Evolutionary conservation across 2,329 filamentous ascomycete genomes (phyloP).

Genomic region (Aspergillus glaucus): DNA sequence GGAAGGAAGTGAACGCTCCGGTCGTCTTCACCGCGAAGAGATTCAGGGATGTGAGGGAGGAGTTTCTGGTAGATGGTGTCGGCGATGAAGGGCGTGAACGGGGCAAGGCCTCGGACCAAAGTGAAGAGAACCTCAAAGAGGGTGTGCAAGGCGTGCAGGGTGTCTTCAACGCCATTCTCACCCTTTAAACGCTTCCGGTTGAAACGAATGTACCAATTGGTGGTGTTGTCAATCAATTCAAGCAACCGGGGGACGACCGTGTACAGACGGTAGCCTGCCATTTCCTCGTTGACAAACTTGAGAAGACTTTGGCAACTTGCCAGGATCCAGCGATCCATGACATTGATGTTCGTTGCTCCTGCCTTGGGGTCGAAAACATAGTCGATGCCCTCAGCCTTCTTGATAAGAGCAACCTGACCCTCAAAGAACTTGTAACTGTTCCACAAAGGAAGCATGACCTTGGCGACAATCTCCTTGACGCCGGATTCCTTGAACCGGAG

Average conservation of each 20-base stretch:
- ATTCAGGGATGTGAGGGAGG: conserved; percentile 71
- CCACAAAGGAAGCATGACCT: conserved; percentile 85
- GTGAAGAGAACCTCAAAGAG: conserved; percentile 92
- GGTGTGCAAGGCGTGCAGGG: conserved; percentile 83
- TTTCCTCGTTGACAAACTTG: conserved; percentile 87
- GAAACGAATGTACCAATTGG: conserved; percentile 98
- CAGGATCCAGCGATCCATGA: conserved; percentile 95
- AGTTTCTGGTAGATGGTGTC: conserved; percentile 89
- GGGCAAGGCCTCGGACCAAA: conserved; percentile 77
- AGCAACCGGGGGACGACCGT: conserved; percentile 85
- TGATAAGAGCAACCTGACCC: conserved; percentile 75
- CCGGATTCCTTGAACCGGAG: conserved; percentile 85
- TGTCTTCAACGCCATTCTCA: conserved; percentile 78
- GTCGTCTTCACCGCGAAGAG: conserved; percentile 62
- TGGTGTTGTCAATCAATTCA: conserved; percentile 82
- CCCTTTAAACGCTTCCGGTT: conserved; percentile 89
- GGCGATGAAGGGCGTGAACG: conserved; percentile 92
- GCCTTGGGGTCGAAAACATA: conserved; percentile 72
- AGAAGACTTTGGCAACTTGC: conserved; percentile 87
- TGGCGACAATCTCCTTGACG: conserved; percentile 90
- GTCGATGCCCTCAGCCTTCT: conserved; percentile 74
- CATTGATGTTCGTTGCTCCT: conserved; percentile 73
- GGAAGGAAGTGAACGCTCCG: conserved; percentile 87
- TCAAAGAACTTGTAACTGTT: conserved; percentile 97
- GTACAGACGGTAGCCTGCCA: conserved; percentile 75